phyloP scores from a whole-genome alignment of 1,284 basidiomycete genomes.

The Pascua guehoae region DNA sequence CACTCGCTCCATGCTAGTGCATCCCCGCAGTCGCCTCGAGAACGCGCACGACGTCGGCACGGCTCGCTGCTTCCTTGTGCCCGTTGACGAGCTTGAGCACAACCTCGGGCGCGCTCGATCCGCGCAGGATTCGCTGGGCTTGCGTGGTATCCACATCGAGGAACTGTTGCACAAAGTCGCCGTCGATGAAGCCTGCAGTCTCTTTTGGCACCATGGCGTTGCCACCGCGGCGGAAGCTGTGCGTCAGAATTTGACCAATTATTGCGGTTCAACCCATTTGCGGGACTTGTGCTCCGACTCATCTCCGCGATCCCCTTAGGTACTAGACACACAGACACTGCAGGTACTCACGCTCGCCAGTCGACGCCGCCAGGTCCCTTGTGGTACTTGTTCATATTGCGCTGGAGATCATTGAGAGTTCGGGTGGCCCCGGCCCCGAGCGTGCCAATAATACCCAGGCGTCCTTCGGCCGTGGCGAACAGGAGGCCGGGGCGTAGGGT shows the following conservation, averaged over 20 bases:
- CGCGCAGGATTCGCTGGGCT: conserved; percentile 28
- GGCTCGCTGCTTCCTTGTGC: conserved; percentile 17
- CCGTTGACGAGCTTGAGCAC: conserved; percentile 21
- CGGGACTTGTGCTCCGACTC: too few species aligned
- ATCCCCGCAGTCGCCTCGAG: conserved; percentile 37
- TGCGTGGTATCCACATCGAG: conserved; percentile 48
- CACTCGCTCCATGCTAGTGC: conserved; percentile 28
- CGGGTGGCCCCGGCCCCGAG: conserved; percentile 59
- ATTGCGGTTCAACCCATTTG: too few species aligned
- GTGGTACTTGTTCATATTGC: conserved; percentile 65
- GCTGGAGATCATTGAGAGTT: conserved; percentile 69
- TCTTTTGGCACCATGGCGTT: conserved; percentile 58
- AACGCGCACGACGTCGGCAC: conserved; percentile 34
- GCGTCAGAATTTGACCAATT: too few species aligned
- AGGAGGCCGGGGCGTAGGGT: conserved; percentile 58
- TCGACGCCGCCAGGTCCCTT: conserved; percentile 59
- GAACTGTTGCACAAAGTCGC: conserved; percentile 75
- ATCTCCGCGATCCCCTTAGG: conserved; percentile 2
- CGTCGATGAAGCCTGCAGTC: conserved; percentile 74
- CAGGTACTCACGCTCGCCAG: conserved; percentile 60
- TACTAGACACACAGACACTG: background rate
- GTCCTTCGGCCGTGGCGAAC: conserved; percentile 75
- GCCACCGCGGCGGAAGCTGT: conserved; percentile 63
- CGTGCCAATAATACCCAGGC: conserved; percentile 73
- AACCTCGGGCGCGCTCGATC: conserved; percentile 33